These are phyloP conservation scores for Stentor roeselii DNA, from an alignment of 73 alveolate species.

Conservation along the genomic window DNA sequence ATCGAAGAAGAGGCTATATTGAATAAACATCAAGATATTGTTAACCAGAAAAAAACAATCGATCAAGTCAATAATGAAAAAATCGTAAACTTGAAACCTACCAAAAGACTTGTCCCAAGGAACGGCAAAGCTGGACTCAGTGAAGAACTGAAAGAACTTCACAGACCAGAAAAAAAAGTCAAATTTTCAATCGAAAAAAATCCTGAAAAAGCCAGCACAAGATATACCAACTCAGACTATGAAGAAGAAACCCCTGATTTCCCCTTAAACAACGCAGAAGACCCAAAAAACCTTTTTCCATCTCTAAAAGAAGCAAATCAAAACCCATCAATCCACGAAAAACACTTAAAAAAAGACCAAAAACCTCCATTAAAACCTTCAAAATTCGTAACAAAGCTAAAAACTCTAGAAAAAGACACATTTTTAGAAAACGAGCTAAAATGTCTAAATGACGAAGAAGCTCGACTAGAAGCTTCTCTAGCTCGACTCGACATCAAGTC, in stretches of 20 bases:
- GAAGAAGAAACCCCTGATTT: not conserved
- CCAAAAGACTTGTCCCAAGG: no score
- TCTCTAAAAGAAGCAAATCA: no score
- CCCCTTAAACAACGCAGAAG: not conserved
- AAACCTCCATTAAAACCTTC: not conserved
- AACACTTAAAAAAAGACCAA: not conserved
- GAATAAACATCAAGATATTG: no score
- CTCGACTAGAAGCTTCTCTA: not conserved
- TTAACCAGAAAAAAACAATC: no score
- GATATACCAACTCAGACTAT: not conserved
- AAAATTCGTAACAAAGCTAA: not conserved
- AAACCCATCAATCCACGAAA: not conserved
- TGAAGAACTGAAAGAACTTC: not conserved
- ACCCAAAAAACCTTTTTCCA: no score
- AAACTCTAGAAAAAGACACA: not conserved
- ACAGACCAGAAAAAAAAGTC: not conserved
- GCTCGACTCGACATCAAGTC: conserved; percentile 13
- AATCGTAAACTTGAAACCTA: not conserved
- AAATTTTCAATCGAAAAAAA: not conserved
- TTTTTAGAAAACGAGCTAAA: conserved; percentile 1
- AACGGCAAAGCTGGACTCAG: no score
- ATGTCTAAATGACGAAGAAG: conserved; percentile 15
- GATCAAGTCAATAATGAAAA: no score
- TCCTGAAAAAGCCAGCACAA: not conserved
- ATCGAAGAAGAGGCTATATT: no score